Percentiles rank a stretch among this genome's conserved stretches.
Evolutionary conservation across 2,329 filamentous ascomycete species (phyloP).

Genomic region (Teratosphaeria nubilosa): DNA sequence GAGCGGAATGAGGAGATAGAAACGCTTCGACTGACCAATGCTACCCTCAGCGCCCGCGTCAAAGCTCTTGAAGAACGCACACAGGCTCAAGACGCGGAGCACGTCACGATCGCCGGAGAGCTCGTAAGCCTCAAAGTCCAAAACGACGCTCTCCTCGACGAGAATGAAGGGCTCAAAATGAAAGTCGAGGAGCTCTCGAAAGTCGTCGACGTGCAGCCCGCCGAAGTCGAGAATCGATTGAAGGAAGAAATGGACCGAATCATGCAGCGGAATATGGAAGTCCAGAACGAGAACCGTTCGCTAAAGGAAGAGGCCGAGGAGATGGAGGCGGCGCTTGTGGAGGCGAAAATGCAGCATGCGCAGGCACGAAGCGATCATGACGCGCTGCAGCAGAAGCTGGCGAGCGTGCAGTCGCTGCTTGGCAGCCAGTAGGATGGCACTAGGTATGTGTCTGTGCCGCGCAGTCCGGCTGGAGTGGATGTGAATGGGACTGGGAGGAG

Average conservation of each 20-base stretch:
- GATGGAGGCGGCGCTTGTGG: constrained; percentile 84
- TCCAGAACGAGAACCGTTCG: constrained; percentile 82
- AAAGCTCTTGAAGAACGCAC: constrained; percentile 78
- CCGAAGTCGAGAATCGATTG: constrained; percentile 73
- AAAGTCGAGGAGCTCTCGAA: constrained; percentile 77
- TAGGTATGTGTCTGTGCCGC: neutral
- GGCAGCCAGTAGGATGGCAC: constrained; percentile 8
- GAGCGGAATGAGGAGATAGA: constrained; percentile 76
- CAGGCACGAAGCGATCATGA: constrained; percentile 59
- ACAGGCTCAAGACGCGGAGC: constrained; percentile 80
- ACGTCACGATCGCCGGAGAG: constrained; percentile 82
- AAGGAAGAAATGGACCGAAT: constrained; percentile 80
- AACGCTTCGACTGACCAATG: constrained; percentile 55
- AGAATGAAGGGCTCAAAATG: constrained; percentile 77
- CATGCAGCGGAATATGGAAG: constrained; percentile 84
- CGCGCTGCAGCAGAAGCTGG: constrained; percentile 39
- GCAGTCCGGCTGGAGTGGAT: neutral
- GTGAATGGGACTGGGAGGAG: neutral
- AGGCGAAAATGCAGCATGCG: constrained; percentile 89
- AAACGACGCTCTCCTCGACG: constrained; percentile 78
- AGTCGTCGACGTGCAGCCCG: constrained; percentile 81
- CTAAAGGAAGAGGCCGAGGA: constrained; percentile 85
- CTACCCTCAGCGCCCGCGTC: constrained; percentile 62
- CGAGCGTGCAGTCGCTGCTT: constrained; percentile 37
- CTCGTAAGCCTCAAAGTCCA: constrained; percentile 87